Evolutionary conservation across 768 basidiomycete genomes (phyloP).

Genomic region (Neoboletus brunneissimus): DNA sequence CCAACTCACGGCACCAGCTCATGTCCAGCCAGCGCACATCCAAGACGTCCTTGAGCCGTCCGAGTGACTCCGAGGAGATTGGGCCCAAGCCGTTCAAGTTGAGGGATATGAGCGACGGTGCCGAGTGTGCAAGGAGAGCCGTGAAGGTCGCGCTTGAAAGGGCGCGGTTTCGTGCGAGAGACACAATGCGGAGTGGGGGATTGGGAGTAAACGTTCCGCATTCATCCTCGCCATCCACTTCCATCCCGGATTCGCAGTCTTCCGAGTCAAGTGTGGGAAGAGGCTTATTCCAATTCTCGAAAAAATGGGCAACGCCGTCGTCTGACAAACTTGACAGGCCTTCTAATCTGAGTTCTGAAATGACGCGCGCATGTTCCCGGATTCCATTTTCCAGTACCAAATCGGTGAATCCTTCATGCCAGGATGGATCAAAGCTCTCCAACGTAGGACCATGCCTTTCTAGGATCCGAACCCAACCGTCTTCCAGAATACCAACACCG

Average conservation of each 20-base stretch:
- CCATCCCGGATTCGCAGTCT: slow-evolving; percentile 17
- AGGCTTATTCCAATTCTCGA: slow-evolving; percentile 48
- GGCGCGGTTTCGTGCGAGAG: slow-evolving; percentile 61
- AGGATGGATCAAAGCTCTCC: slow-evolving; percentile 65
- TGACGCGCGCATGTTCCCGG: slow-evolving; percentile 40
- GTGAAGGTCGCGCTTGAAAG: slow-evolving; percentile 53
- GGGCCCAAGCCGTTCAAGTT: slow-evolving; percentile 79
- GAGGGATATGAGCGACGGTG: slow-evolving; percentile 52
- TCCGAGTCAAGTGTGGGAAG: slow-evolving; percentile 11
- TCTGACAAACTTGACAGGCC: slow-evolving; percentile 65
- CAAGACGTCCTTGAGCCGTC: slow-evolving; percentile 32
- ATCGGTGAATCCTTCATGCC: slow-evolving; percentile 62
- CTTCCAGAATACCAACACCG: slow-evolving; percentile 49
- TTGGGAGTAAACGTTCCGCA: slow-evolving; percentile 29
- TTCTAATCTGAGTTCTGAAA: slow-evolving; percentile 55
- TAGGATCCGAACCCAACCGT: slow-evolving; percentile 56
- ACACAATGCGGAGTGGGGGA: slow-evolving; percentile 48
- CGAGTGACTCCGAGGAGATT: slow-evolving; percentile 48
- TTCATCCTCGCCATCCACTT: slow-evolving; percentile 10
- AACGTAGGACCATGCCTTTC: slow-evolving; percentile 52
- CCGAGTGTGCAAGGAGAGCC: slow-evolving; percentile 69
- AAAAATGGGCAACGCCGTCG: slow-evolving; percentile 65
- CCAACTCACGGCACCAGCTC: slow-evolving; percentile 80
- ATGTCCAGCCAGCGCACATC: slow-evolving; percentile 65
- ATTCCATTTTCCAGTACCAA: slow-evolving; percentile 60